Base-by-base conservation (phyloP, 2,329 filamentous ascomycete genomes). In the Penicillium sp. region DNA sequence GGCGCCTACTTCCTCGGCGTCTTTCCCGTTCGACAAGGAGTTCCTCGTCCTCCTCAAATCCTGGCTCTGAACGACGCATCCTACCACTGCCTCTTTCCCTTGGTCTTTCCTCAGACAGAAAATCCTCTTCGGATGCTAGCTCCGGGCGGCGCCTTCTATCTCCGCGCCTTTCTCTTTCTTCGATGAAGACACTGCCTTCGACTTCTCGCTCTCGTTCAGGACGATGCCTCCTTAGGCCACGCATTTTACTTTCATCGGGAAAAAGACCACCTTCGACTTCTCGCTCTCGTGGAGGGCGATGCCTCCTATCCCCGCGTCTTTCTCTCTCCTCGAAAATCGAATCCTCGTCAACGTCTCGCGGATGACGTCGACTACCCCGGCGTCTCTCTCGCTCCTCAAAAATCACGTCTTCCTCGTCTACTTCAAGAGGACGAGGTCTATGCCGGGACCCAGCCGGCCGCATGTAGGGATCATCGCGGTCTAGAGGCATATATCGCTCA, bases 191-290 rank as follows among this genome's bases (percentile, higher is more conserved):
- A 33, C 31, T 15, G 12, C 74, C 69, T 33, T 66, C 65, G 25
- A 42, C 45, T 42, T 46, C 41, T 43, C 58, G 19, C 54, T 54
- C 52, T 15, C 35, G 25, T 12, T 49, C 52, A 3, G 50, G 42
- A 17, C 35, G 47, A 23, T 10, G 50, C 9, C 29, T 56, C 15
- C 56, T 31, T 33, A 33, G 31, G 6, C 31, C 19, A 19, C 64
- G 53, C 50, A 21, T 50, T 15, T 43, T 46, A 2, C 21, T 33
- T n/a, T 50, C 46, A 64, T 61, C 57, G 51, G 78, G 71, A 37
- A 75, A 67, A 37, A 78, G 69, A 53, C 72, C 72, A 53, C 73
- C 69, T 31, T 65, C 65, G 21, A 45, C 43, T 42, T 46, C 41
- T 41, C 58, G 19, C 52, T 54, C 52, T 10, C 35, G 25, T 12